Percentiles rank a stretch among this genome's conserved stretches.
Conservation (phyloP, 2,329 filamentous ascomycete genomes). For the Paraphoma chrysanthemicola region DNA sequence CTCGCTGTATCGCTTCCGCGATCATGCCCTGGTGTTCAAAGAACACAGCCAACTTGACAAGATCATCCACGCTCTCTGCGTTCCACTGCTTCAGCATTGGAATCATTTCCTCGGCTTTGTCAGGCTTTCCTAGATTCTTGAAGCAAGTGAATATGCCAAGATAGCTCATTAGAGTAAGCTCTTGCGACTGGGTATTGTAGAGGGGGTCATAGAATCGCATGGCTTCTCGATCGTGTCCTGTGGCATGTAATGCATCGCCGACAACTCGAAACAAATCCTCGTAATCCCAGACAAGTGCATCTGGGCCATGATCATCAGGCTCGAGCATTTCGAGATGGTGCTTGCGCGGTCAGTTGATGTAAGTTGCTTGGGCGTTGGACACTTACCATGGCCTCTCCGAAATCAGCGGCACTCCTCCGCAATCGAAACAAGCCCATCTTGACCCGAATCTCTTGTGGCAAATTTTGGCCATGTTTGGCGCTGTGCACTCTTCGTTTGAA, state of each 20-base stretch:
- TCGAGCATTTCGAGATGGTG: conserved; percentile 68
- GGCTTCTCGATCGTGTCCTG: conserved; percentile 60
- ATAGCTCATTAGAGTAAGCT: conserved; percentile 39
- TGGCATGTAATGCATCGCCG: conserved; percentile 64
- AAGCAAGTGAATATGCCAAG: conserved; percentile 66
- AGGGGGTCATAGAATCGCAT: conserved; percentile 65
- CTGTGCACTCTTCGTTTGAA: conserved; percentile 65
- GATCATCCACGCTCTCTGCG: conserved; percentile 74
- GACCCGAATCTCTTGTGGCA: conserved; percentile 82
- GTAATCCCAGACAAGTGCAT: conserved; percentile 67
- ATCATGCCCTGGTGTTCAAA: conserved; percentile 74
- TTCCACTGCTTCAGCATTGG: conserved; percentile 76
- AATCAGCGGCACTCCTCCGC: conserved; percentile 66
- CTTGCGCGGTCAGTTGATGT: conserved; percentile 17
- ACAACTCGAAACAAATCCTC: conserved; percentile 81
- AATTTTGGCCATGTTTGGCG: conserved; percentile 71
- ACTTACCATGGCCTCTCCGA: conserved; percentile 76
- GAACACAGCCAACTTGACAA: conserved; percentile 80
- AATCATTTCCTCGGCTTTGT: conserved; percentile 79
- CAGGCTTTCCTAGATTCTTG: conserved; percentile 66
- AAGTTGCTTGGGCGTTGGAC: not conserved
- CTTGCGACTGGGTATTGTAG: conserved; percentile 24
- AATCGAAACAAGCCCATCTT: conserved; percentile 87
- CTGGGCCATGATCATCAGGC: conserved; percentile 62
- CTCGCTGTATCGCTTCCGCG: conserved; percentile 55